Evolutionary conservation across 345 rosid species (phyloP).

Genomic region (Populus deltoides): DNA sequence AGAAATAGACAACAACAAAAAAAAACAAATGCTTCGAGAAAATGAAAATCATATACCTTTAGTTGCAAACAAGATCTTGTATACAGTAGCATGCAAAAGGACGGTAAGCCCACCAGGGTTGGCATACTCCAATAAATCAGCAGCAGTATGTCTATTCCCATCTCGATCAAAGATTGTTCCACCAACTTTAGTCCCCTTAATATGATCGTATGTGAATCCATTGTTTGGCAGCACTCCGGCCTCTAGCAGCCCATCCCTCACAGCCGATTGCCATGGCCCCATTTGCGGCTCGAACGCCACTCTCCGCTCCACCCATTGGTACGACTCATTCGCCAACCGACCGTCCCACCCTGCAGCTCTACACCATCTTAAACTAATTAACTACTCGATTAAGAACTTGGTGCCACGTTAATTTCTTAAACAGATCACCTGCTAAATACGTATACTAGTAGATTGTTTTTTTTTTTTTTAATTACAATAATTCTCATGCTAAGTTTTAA

Average conservation of each 20-base stretch:
- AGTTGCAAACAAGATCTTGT: constrained; percentile 6
- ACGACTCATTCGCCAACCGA: constrained; percentile 20
- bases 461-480: too few relatives aligned
- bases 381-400: too few relatives aligned
- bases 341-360: constrained; percentile 22
- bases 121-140: constrained; percentile 20
- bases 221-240: constrained; percentile 20
- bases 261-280: constrained; percentile 24
- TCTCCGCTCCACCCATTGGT: constrained; percentile 20
- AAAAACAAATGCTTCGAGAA: neutral
- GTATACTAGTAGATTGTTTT: too few relatives aligned
- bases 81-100: constrained; percentile 18
- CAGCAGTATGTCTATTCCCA: constrained; percentile 23
- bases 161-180: constrained; percentile 22
- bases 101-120: constrained; percentile 15
- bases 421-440: too few relatives aligned
- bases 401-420: too few relatives aligned
- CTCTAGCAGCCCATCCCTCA: constrained; percentile 23
- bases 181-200: constrained; percentile 23
- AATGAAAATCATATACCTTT: constrained; percentile 6
- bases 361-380: neutral
- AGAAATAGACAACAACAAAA: too few relatives aligned
- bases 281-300: constrained; percentile 23
- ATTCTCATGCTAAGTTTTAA: neutral
- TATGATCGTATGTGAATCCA: constrained; percentile 28